Percentiles rank a stretch among this genome's conserved stretches.
These are phyloP conservation scores for Pseudoscleropodium purum DNA, from an alignment of 225 moss, liverwort and hornwort genomes.

Conservation along the genomic window DNA sequence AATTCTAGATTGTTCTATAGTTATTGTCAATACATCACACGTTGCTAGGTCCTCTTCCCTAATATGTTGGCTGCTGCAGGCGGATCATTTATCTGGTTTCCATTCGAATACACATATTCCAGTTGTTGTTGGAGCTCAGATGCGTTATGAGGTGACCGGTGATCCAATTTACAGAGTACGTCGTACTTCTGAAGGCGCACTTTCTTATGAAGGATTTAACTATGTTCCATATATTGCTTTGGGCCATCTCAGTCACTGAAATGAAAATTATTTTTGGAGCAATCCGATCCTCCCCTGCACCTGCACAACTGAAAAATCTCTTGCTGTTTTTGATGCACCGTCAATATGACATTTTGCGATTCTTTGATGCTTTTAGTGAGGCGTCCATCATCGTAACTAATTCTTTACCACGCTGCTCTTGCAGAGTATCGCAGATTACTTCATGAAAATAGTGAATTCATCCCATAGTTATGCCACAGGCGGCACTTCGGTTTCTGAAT, in stretches of 20 bases:
- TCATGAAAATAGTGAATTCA: conserved; percentile 62
- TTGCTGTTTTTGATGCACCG: not conserved
- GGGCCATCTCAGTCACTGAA: not conserved
- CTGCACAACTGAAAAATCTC: not conserved
- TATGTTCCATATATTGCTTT: not conserved
- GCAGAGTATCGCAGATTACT: conserved; percentile 70
- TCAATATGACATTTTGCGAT: not conserved
- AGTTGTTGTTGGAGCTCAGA: conserved; percentile 91
- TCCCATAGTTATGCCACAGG: conserved; percentile 94
- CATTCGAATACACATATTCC: conserved; percentile 99
- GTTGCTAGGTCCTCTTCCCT: not conserved
- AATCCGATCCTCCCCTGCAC: not conserved
- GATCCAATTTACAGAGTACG: conserved; percentile 80
- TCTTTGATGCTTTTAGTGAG: not conserved
- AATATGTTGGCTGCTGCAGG: conserved; percentile 30
- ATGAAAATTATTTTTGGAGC: not conserved
- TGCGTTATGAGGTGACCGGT: conserved; percentile 88
- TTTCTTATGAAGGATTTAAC: not conserved
- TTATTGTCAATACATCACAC: not conserved
- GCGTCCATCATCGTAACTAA: not conserved
- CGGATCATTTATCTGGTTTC: conserved; percentile 86
- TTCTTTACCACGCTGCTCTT: not conserved
- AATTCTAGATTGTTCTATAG: not conserved
- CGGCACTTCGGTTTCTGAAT: conserved; percentile 86
- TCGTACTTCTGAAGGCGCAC: not conserved